Base-by-base conservation (phyloP, 192 early-diverging fungal genomes). In the Geranomyces variabilis region DNA sequence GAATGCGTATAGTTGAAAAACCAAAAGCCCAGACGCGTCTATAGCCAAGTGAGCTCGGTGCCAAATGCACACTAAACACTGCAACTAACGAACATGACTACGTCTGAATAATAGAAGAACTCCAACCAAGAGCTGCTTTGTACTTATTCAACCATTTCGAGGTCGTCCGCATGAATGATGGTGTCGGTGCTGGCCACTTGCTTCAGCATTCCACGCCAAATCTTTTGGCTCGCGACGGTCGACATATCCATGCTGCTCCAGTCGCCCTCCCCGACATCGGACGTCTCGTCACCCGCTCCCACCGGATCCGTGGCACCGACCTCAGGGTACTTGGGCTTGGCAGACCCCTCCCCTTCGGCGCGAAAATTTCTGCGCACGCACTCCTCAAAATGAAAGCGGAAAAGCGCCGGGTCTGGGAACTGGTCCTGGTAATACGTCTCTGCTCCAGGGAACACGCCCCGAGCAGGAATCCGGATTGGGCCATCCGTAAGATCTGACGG, bases 391-490 rank as follows among this genome's bases (percentile, higher is more conserved):
- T 53, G 51, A 53, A 53, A 53, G 21, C 51, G 51, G 51, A 53
- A 53, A 53, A 53, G 51, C 19, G 51, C 51, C 51, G 4, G 51
- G 51, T 53, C 51, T 15, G 51, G 51, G 51, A 53, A 53, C 51
- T 53, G 51, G 51, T 53, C 51, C 51, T 53, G 51, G 51, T 53
- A 53, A 53, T 53, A 53, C 4, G 51, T 53, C 51, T 53, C 51
- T 53, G 51, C 51, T 47, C 46, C 51, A 53, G 51, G 51, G 51
- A 53, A 53, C 51, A 53, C 51, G 51, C 51, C 51, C 51, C 51
- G 51, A 53, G 51, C 51, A 53, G 51, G 51, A 53, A 53, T 53
- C 51, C 51, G 51, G 51, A 53, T 53, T 53, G 51, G 51, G 51
- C 51, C 51, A 53, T 53, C 51, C 51, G 51, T 53, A 4, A 53